Base-by-base conservation (phyloP, 371 early-diverging fungal species). In the Caulochytrium protostelioides region DNA sequence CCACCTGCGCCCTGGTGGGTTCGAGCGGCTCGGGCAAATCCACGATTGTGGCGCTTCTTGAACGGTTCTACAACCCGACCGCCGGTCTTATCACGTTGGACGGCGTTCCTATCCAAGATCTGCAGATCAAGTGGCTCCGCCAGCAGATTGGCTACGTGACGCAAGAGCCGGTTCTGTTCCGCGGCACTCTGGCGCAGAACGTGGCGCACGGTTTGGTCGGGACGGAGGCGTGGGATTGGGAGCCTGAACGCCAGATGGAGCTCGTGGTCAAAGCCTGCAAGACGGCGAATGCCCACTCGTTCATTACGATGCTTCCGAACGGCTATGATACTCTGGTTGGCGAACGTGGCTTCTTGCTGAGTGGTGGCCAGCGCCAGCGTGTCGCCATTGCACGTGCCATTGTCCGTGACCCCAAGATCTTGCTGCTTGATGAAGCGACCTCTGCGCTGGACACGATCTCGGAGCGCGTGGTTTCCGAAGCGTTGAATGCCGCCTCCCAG, bases 381-480 rank as follows among this genome's bases (percentile, higher is more conserved):
- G 70, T 87, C 18, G 52, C 45, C 18, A 54, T 72, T 55, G 89
- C 89, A 6, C 71, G 94, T 28, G 79, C 90, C 10, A 54, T 92
- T 43, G 69, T 94, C 46, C 72, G 77, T 35, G 72, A 85, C 38
- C 87, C 87, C 17, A 65, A 58, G 35, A 69, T 94, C 5, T 52
- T 94, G 28, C 51, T 97, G 14, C 52, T 97, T 22, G 98, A 98
- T 44, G 98, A 98, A 49, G 90, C 97, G 0, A 97, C 98, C 0
- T 77, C 81, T 1, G 89, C 91, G 0, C 45, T 92, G 28, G 91
- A 92, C 52, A 70, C 76, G 0, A 61, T 69, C 40, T 74, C 77
- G 4, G 89, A 92, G 47, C 59, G 72, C 18, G 50, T 76, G n/a
- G 78, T 85, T 1, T 83, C 82, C 48, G 50, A 54, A 24, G 81